A percentile compares a stretch with the other conserved stretches of the same genome.
Evolutionary conservation across 164 flowering plant species (phyloP).

Genomic region (Kingdonia uniflora): DNA sequence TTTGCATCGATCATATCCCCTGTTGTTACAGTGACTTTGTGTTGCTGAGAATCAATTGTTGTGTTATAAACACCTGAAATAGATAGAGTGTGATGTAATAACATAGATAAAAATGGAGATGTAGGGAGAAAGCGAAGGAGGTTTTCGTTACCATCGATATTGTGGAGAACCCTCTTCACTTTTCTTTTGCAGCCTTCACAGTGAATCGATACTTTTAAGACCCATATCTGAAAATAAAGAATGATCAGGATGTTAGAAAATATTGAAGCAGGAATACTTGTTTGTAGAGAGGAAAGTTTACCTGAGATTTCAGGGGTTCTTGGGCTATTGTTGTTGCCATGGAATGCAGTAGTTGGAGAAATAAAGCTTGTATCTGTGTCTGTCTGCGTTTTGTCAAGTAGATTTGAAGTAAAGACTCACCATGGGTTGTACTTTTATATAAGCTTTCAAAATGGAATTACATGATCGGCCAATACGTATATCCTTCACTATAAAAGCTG

Average conservation of each 20-base stretch:
- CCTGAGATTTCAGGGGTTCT: slow-evolving; percentile 35
- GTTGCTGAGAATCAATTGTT: slow-evolving; percentile 36
- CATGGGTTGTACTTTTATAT: too few species aligned
- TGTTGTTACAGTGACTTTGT: slow-evolving; percentile 44
- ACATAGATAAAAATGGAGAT: not conserved
- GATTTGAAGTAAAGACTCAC: too few species aligned
- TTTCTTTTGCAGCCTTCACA: slow-evolving; percentile 79
- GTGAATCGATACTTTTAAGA: slow-evolving; percentile 66
- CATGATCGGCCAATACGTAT: too few species aligned
- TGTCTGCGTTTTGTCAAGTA: too few species aligned
- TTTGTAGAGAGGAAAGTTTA: not conserved
- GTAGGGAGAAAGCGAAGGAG: not conserved
- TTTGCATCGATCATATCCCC: slow-evolving; percentile 40
- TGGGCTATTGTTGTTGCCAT: slow-evolving; percentile 26
- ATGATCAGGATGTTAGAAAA: not conserved
- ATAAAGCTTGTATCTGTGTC: too few species aligned
- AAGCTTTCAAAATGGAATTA: too few species aligned
- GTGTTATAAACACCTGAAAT: slow-evolving; percentile 45
- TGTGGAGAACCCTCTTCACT: slow-evolving; percentile 61
- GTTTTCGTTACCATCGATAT: slow-evolving; percentile 44
- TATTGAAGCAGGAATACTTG: not conserved
- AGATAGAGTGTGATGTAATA: not conserved
- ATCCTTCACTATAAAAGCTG: too few species aligned
- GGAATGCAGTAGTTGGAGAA: not conserved
- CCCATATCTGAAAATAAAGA: slow-evolving; percentile 52